These are phyloP conservation scores for Leccinum truebloodii DNA, from an alignment of 768 basidiomycete species.

Conservation along the genomic window DNA sequence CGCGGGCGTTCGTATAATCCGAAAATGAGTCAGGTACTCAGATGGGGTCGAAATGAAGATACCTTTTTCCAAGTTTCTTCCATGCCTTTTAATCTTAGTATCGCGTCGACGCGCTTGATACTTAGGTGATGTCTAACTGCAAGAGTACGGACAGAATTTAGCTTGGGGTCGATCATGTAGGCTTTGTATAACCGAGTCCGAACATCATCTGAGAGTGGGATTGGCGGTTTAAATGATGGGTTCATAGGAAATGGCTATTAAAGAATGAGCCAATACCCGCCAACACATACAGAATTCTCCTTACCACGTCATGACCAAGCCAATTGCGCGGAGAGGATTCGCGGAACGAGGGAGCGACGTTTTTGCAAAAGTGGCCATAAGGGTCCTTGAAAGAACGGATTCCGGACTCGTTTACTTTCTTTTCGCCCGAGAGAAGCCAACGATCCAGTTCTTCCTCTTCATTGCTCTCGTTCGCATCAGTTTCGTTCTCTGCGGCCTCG, in stretches of 20 bases:
- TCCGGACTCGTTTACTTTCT: conserved; percentile 20
- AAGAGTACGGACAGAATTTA: conserved; percentile 58
- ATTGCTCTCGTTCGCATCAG: neutral
- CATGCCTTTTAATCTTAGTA: conserved; percentile 78
- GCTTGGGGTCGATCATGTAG: conserved; percentile 58
- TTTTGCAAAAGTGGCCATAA: conserved; percentile 23
- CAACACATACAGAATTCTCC: conserved; percentile 27
- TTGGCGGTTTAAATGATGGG: conserved; percentile 76
- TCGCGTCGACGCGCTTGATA: conserved; percentile 80
- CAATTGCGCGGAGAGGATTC: conserved; percentile 53
- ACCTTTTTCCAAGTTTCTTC: conserved; percentile 76
- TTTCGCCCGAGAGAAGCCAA: conserved; percentile 17
- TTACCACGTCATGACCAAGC: conserved; percentile 60
- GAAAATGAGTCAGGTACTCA: conserved; percentile 37
- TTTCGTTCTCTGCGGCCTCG: conserved; percentile 5
- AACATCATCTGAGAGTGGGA: conserved; percentile 66
- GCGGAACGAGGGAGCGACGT: conserved; percentile 23
- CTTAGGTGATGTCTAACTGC: conserved; percentile 65
- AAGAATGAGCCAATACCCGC: neutral
- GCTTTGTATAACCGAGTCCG: conserved; percentile 58
- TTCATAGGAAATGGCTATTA: conserved; percentile 84
- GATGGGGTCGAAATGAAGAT: conserved; percentile 54
- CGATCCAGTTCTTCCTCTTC: conserved; percentile 20
- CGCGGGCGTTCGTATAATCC: neutral
- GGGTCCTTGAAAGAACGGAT: conserved; percentile 16